These are phyloP conservation scores for Barnettozyma pratensis DNA, from an alignment of 805 yeast genomes.

Conservation along the genomic window DNA sequence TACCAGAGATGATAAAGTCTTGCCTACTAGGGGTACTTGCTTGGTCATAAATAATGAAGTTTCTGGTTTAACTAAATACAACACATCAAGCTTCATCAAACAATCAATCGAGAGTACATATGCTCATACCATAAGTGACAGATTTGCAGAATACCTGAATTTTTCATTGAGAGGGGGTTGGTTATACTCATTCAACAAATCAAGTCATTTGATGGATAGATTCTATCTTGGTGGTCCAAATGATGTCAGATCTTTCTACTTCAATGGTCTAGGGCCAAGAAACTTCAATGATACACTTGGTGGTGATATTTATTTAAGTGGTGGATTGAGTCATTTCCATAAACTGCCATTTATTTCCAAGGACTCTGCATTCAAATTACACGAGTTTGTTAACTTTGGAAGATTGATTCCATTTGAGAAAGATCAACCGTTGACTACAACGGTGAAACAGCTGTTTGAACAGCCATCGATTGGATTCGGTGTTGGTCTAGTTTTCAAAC, in stretches of 20 bases:
- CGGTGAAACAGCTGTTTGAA: constrained; percentile 25
- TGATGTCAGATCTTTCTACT: constrained; percentile 64
- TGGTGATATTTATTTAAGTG: constrained; percentile 55
- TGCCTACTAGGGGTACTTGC: constrained; percentile 42
- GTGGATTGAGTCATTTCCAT: constrained; percentile 54
- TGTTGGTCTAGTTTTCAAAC: constrained; percentile 54
- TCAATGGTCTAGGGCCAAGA: constrained; percentile 63
- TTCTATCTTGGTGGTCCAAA: constrained; percentile 81
- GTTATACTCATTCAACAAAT: constrained; percentile 36
- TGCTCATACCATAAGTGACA: constrained; percentile 31
- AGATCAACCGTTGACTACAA: constrained; percentile 15
- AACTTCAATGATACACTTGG: constrained; percentile 55
- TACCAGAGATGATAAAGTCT: constrained; percentile 33
- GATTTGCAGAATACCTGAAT: constrained; percentile 35
- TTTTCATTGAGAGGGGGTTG: constrained; percentile 50
- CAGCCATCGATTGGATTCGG: constrained; percentile 53
- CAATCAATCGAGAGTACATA: constrained; percentile 29
- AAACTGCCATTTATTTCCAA: constrained; percentile 49
- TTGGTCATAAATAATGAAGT: constrained; percentile 39
- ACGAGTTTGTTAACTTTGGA: constrained; percentile 64
- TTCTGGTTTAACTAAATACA: constrained; percentile 27
- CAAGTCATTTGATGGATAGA: constrained; percentile 62
- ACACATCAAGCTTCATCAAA: constrained; percentile 30
- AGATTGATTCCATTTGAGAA: constrained; percentile 40
- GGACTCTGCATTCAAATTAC: constrained; percentile 53